Conservation (phyloP, 495 filamentous ascomycete species). For the Talaromyces liani region DNA sequence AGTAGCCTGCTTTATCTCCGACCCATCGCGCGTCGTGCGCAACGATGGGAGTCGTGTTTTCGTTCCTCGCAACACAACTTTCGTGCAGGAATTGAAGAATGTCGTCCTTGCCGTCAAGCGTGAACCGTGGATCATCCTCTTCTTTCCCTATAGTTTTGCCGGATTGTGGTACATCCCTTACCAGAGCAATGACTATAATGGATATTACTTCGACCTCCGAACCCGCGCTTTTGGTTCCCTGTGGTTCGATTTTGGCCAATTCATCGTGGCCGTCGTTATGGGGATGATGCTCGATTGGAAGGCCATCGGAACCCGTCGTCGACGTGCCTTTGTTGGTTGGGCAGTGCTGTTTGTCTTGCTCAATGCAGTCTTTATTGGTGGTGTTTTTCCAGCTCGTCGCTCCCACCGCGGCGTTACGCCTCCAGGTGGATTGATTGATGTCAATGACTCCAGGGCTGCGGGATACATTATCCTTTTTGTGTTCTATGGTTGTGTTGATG, state of each 20-base stretch:
- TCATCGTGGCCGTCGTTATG: slow-evolving; percentile 11
- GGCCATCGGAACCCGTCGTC: slow-evolving; percentile 10
- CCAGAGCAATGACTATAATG: slow-evolving; percentile 12
- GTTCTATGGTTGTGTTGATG: slow-evolving; percentile 12
- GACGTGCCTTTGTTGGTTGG: slow-evolving; percentile 12
- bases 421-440: slow-evolving; percentile 16
- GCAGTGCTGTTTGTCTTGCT: slow-evolving; percentile 8
- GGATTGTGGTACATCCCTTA: slow-evolving; percentile 15
- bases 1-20: slow-evolving; percentile 11
- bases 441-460: slow-evolving; percentile 5
- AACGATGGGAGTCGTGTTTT: slow-evolving; percentile 12
- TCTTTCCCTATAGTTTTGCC: slow-evolving; percentile 13
- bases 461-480: slow-evolving; percentile 12
- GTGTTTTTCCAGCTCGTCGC: slow-evolving; percentile 10
- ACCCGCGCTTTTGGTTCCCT: slow-evolving; percentile 12
- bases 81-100: slow-evolving; percentile 12
- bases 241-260: slow-evolving; percentile 15
- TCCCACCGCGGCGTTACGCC: slow-evolving; percentile 8
- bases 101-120: slow-evolving; percentile 9
- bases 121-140: slow-evolving; percentile 12
- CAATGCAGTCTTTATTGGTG: slow-evolving; percentile 14
- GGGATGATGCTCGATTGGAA: slow-evolving; percentile 10
- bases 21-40: slow-evolving; percentile 11
- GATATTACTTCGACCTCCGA: slow-evolving; percentile 12
- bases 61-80: slow-evolving; percentile 11